Evolutionary conservation across 768 basidiomycete genomes (phyloP).

Genomic region (Pisolithus marmoratus): DNA sequence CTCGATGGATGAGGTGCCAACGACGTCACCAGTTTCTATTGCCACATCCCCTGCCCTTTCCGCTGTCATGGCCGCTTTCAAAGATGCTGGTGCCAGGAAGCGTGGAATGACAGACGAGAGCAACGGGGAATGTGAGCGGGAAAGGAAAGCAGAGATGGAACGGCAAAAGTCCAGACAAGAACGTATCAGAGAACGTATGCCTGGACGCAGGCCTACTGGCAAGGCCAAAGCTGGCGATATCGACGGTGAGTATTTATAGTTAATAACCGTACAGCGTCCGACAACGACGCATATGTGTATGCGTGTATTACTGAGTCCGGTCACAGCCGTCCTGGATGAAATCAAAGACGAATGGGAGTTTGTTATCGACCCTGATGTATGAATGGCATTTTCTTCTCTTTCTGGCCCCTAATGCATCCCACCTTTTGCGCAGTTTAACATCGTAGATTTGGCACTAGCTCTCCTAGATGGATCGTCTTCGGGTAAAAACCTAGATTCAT

Average conservation of each 20-base stretch:
- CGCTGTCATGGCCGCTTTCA: slow-evolving; percentile 65
- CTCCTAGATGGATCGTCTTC: slow-evolving; percentile 72
- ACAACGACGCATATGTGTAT: background rate
- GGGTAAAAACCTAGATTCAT: slow-evolving; percentile 73
- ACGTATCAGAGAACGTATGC: slow-evolving; percentile 62
- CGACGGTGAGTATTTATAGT: slow-evolving; percentile 52
- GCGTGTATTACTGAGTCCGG: slow-evolving; percentile 1
- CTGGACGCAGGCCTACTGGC: slow-evolving; percentile 47
- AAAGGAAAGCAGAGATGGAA: slow-evolving; percentile 56
- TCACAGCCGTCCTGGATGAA: slow-evolving; percentile 72
- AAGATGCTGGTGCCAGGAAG: slow-evolving; percentile 49
- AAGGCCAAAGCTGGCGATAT: slow-evolving; percentile 72
- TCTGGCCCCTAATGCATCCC: background rate
- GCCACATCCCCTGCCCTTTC: slow-evolving; percentile 45
- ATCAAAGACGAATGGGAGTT: slow-evolving; percentile 90
- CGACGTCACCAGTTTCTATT: slow-evolving; percentile 19
- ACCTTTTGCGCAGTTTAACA: slow-evolving; percentile 65
- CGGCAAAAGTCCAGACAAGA: slow-evolving; percentile 62
- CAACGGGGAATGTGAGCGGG: slow-evolving; percentile 54
- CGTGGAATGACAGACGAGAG: slow-evolving; percentile 48
- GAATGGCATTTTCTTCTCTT: slow-evolving; percentile 14
- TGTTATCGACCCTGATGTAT: slow-evolving; percentile 74
- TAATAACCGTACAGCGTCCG: background rate
- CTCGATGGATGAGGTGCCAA: slow-evolving; percentile 7
- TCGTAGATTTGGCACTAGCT: slow-evolving; percentile 87